Conservation (phyloP, 2,329 filamentous ascomycete genomes). For the Zasmidium angulare region DNA sequence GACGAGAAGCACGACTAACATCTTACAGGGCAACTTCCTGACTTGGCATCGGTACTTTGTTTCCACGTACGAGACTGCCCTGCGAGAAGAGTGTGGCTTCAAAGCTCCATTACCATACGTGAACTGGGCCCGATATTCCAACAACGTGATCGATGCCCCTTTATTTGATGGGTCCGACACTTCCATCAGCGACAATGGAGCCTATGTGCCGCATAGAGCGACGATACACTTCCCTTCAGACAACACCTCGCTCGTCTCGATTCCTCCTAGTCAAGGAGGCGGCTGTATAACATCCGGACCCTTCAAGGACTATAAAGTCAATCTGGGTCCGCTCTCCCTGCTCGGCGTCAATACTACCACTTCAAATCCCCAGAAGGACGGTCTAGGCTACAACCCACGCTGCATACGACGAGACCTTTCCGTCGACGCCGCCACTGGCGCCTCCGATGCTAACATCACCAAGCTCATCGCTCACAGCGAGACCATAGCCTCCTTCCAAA, state of each 20-base stretch:
- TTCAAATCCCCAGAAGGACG: slow-evolving; percentile 26
- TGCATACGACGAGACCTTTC: slow-evolving; percentile 18
- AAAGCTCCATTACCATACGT: slow-evolving; percentile 39
- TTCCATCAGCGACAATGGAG: slow-evolving; percentile 47
- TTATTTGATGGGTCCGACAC: slow-evolving; percentile 36
- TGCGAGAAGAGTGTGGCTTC: slow-evolving; percentile 45
- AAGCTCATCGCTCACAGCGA: slow-evolving; percentile 13
- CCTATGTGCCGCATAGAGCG: not conserved
- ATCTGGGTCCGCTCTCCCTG: slow-evolving; percentile 27
- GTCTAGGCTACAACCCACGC: slow-evolving; percentile 23
- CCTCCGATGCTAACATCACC: slow-evolving; percentile 15
- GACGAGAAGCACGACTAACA: not conserved
- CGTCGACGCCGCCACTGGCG: not conserved
- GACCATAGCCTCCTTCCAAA: slow-evolving; percentile 17
- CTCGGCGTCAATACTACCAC: not conserved
- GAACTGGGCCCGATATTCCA: slow-evolving; percentile 1
- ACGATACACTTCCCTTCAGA: slow-evolving; percentile 11
- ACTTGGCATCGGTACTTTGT: slow-evolving; percentile 46
- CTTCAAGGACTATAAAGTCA: slow-evolving; percentile 44
- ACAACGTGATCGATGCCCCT: slow-evolving; percentile 29
- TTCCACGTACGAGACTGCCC: slow-evolving; percentile 43
- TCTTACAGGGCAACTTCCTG: slow-evolving; percentile 31
- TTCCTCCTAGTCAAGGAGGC: slow-evolving; percentile 52
- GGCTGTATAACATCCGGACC: slow-evolving; percentile 56
- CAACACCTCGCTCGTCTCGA: slow-evolving; percentile 29